phyloP scores from a whole-genome alignment of 805 yeast genomes.

The Diddensiella transvaalensis region DNA sequence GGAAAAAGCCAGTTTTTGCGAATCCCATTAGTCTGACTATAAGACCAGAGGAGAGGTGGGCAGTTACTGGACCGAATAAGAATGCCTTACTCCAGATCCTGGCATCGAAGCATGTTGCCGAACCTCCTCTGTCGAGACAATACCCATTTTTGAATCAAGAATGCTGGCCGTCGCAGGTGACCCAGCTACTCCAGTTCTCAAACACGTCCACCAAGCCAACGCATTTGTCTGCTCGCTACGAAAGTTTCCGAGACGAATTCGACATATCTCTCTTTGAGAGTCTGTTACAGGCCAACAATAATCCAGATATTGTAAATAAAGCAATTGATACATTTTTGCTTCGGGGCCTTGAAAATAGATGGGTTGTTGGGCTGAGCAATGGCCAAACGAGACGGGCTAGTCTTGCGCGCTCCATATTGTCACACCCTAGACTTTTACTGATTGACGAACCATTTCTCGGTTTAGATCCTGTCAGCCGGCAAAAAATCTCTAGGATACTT shows the following conservation, averaged over 20 bases:
- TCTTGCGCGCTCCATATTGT: slow-evolving; percentile 68
- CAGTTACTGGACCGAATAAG: slow-evolving; percentile 54
- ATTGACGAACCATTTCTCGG: slow-evolving; percentile 94
- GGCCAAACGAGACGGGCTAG: slow-evolving; percentile 93
- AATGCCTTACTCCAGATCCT: slow-evolving; percentile 51
- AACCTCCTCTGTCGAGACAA: slow-evolving; percentile 50
- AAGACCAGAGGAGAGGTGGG: slow-evolving; percentile 45
- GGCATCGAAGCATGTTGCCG: slow-evolving; percentile 51
- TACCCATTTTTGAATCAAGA: slow-evolving; percentile 51
- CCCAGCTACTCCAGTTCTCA: slow-evolving; percentile 44
- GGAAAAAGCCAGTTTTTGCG: slow-evolving; percentile 32
- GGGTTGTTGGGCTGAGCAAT: slow-evolving; percentile 85
- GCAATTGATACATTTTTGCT: slow-evolving; percentile 53
- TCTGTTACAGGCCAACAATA: slow-evolving; percentile 51
- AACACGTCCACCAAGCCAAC: slow-evolving; percentile 47
- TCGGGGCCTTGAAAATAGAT: slow-evolving; percentile 56
- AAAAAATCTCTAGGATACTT: slow-evolving; percentile 55
- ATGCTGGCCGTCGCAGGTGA: slow-evolving; percentile 44
- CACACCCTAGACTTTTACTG: slow-evolving; percentile 60
- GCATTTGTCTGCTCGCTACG: slow-evolving; percentile 86
- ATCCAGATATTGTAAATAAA: slow-evolving; percentile 40
- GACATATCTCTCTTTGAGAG: slow-evolving; percentile 67
- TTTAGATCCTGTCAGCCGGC: slow-evolving; percentile 70
- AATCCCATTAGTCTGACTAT: slow-evolving; percentile 43
- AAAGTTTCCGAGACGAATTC: slow-evolving; percentile 76